These are phyloP conservation scores for Zygosaccharomyces sapae DNA, from an alignment of 1,139 yeast genomes.

Conservation along the genomic window DNA sequence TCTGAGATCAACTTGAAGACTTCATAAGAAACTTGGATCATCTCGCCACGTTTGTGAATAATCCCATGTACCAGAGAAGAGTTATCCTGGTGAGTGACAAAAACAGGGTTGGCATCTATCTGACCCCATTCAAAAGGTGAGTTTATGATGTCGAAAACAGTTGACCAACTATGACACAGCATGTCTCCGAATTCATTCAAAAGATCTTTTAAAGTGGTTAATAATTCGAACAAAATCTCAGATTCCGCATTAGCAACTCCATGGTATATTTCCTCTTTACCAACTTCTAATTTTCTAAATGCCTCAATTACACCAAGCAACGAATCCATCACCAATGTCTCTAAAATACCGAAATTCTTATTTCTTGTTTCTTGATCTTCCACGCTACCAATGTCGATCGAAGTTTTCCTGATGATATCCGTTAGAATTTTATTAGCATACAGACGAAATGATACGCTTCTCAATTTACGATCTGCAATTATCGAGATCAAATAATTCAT, in stretches of 20 bases:
- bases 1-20: slow-evolving; percentile 78
- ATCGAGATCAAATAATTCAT: slow-evolving; percentile 47
- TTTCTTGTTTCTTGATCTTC: slow-evolving; percentile 18
- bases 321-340: slow-evolving; percentile 22
- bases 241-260: slow-evolving; percentile 43
- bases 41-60: slow-evolving; percentile 42
- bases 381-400: slow-evolving; percentile 41
- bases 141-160: slow-evolving; percentile 63
- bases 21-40: slow-evolving; percentile 64
- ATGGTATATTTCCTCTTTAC: slow-evolving; percentile 29
- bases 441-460: slow-evolving; percentile 43
- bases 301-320: slow-evolving; percentile 24
- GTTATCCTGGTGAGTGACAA: slow-evolving; percentile 25
- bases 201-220: slow-evolving; percentile 62
- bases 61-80: slow-evolving; percentile 30
- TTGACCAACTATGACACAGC: slow-evolving; percentile 62
- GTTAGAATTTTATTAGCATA: slow-evolving; percentile 49
- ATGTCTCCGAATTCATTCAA: slow-evolving; percentile 71
- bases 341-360: slow-evolving; percentile 19
- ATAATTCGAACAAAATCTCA: slow-evolving; percentile 59
- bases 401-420: slow-evolving; percentile 44
- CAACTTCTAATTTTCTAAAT: slow-evolving; percentile 27
- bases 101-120: slow-evolving; percentile 21
- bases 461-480: slow-evolving; percentile 38
- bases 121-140: slow-evolving; percentile 54